These are phyloP conservation scores for Thecaphora frezii DNA, from an alignment of 1,284 basidiomycete genomes.

Conservation along the genomic window DNA sequence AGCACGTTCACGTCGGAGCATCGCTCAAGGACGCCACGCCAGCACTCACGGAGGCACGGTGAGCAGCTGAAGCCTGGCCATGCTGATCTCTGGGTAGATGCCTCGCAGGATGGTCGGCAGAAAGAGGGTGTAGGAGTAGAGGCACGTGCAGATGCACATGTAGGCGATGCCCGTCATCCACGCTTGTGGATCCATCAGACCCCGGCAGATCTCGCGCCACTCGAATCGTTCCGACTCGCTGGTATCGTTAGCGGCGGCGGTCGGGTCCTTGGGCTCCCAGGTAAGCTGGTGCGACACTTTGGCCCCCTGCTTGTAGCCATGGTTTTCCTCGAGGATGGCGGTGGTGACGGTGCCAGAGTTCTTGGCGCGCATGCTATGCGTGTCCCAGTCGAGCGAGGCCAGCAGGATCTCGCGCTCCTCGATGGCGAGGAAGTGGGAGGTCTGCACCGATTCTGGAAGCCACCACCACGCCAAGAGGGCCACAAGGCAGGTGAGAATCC, in stretches of 20 bases:
- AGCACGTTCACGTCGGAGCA: no score
- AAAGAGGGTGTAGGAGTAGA: constrained; percentile 42
- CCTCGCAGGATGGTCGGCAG: constrained; percentile 64
- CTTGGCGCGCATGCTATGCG: constrained; percentile 45
- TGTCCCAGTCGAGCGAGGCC: constrained; percentile 60
- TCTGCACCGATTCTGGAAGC: constrained; percentile 67
- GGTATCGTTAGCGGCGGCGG: no score
- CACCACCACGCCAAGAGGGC: constrained; percentile 65
- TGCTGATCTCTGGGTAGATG: constrained; percentile 35
- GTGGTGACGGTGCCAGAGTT: constrained; percentile 63
- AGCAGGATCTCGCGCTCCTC: constrained; percentile 64
- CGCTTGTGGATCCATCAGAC: constrained; percentile 35
- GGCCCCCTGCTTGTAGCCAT: constrained; percentile 8
- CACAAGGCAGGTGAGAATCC: constrained; percentile 64
- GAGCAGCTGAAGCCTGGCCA: constrained; percentile 35
- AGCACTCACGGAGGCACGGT: constrained; percentile 35
- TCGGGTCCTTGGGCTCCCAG: background rate
- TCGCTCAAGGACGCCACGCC: no score
- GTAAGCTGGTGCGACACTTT: background rate
- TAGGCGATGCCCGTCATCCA: constrained; percentile 44
- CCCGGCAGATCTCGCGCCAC: constrained; percentile 37
- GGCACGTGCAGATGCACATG: constrained; percentile 35
- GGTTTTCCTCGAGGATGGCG: constrained; percentile 5
- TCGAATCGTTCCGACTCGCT: constrained; percentile 37
- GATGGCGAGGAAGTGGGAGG: constrained; percentile 65